Conservation (phyloP, 371 early-diverging fungal species). For the Chytridium lagenaria region DNA sequence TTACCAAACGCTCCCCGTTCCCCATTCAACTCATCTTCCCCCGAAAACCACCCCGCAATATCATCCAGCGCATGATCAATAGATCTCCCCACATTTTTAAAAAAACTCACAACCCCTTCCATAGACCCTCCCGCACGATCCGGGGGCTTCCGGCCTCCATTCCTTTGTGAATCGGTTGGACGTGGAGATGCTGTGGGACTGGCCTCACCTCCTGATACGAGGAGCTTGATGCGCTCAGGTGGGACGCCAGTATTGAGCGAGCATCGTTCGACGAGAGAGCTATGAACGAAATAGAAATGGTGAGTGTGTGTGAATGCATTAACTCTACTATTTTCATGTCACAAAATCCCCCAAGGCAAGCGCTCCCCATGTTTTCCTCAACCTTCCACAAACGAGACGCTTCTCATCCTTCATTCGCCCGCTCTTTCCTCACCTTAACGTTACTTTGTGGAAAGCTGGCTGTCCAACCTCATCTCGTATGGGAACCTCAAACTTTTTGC, state of each 20-base stretch:
- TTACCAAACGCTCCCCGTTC: conserved; percentile 18
- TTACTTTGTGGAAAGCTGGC: conserved; percentile 10
- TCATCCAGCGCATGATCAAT: conserved; percentile 16
- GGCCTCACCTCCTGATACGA: conserved; percentile 42
- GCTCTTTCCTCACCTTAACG: neutral
- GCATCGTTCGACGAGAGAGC: conserved; percentile 20
- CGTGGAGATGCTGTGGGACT: neutral
- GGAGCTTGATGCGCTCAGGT: conserved; percentile 42
- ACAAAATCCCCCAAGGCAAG: no score
- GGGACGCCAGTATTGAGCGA: conserved; percentile 37
- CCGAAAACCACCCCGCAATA: conserved; percentile 12
- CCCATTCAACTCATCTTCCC: conserved; percentile 19
- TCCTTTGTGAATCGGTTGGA: neutral
- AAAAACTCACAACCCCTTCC: conserved; percentile 1
- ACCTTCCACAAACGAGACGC: no score
- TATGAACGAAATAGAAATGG: neutral
- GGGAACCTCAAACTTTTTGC: conserved; percentile 18
- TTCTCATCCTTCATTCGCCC: no score
- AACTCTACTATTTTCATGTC: no score
- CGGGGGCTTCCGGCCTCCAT: neutral
- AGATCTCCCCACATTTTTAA: conserved; percentile 5
- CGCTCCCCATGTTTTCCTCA: no score
- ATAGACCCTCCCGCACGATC: neutral
- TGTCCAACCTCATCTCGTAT: neutral
- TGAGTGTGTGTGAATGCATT: neutral